These are phyloP conservation scores for Dichotomopilus funicola DNA, from an alignment of 2,329 filamentous ascomycete species.

Conservation along the genomic window DNA sequence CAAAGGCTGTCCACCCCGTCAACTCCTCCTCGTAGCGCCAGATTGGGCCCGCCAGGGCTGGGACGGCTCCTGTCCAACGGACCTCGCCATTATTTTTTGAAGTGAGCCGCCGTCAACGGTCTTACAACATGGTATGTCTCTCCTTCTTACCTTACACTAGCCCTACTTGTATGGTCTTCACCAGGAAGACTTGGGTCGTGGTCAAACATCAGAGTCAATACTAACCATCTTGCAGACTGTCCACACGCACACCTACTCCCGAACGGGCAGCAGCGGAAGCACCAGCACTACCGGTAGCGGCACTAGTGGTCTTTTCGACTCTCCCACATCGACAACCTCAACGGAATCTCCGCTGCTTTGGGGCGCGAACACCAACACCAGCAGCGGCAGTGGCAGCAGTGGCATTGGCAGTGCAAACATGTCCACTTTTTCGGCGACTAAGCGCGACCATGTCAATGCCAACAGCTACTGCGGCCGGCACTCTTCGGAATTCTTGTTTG, in stretches of 20 bases:
- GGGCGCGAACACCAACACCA: not conserved
- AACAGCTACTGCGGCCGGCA: slow-evolving; percentile 51
- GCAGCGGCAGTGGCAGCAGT: no score
- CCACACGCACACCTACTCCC: not conserved
- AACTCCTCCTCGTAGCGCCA: slow-evolving; percentile 1
- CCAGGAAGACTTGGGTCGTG: no score
- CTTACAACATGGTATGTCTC: slow-evolving; percentile 8
- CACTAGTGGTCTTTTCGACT: not conserved
- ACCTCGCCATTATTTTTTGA: not conserved
- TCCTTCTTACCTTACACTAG: no score
- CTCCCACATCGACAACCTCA: not conserved
- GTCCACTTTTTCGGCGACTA: no score
- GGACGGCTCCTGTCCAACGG: not conserved
- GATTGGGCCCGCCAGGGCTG: slow-evolving; percentile 14
- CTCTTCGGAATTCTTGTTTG: slow-evolving; percentile 47
- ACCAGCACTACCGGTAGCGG: not conserved
- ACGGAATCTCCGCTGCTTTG: slow-evolving; percentile 5
- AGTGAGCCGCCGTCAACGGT: not conserved
- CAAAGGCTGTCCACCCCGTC: not conserved
- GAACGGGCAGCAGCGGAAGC: not conserved
- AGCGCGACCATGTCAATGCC: slow-evolving; percentile 34
- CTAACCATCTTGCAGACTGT: no score
- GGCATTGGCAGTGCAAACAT: no score
- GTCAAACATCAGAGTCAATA: no score
- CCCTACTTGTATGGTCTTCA: not conserved